phyloP scores from a whole-genome alignment of 2,329 filamentous ascomycete genomes.

The Claviceps purpurea region DNA sequence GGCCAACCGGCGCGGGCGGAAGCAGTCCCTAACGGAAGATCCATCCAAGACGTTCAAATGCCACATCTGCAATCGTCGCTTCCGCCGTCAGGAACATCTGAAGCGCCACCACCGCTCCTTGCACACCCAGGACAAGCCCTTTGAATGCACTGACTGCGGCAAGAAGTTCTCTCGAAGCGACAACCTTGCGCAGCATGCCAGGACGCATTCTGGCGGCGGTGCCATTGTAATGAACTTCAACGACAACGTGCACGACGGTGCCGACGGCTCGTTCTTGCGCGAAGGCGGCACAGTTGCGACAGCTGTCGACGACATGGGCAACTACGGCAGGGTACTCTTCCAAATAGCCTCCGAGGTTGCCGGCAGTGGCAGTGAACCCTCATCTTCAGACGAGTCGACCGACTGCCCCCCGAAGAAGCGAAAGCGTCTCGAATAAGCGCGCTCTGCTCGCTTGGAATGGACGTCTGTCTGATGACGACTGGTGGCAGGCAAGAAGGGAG shows the following conservation, averaged over 20 bases:
- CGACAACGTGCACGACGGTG: slow-evolving; percentile 52
- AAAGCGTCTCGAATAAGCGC: slow-evolving; percentile 56
- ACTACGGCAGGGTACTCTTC: slow-evolving; percentile 67
- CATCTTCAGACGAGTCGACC: slow-evolving; percentile 39
- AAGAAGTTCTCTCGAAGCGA: slow-evolving; percentile 99
- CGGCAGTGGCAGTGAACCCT: slow-evolving; percentile 44
- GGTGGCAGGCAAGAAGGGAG: too few species aligned
- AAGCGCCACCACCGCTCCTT: slow-evolving; percentile 98
- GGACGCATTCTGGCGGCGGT: slow-evolving; percentile 72
- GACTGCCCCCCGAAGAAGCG: slow-evolving; percentile 46
- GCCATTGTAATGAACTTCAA: slow-evolving; percentile 85
- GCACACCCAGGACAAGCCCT: slow-evolving; percentile 97
- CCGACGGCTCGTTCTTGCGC: slow-evolving; percentile 34
- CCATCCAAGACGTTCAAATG: slow-evolving; percentile 98
- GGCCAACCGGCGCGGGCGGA: slow-evolving; percentile 84
- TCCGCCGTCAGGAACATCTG: slow-evolving; percentile 94
- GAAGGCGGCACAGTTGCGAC: slow-evolving; percentile 28
- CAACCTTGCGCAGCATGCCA: slow-evolving; percentile 90
- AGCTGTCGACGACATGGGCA: slow-evolving; percentile 48
- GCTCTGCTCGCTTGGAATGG: background rate
- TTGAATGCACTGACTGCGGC: slow-evolving; percentile 92
- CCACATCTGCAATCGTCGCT: slow-evolving; percentile 88
- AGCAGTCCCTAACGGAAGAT: slow-evolving; percentile 95
- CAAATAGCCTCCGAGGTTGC: slow-evolving; percentile 64
- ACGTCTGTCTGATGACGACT: too few species aligned